A percentile compares a stretch with the other conserved stretches of the same genome.
Conservation (phyloP, 202 grass and related monocot genomes). For the Eragrostis tef region DNA sequence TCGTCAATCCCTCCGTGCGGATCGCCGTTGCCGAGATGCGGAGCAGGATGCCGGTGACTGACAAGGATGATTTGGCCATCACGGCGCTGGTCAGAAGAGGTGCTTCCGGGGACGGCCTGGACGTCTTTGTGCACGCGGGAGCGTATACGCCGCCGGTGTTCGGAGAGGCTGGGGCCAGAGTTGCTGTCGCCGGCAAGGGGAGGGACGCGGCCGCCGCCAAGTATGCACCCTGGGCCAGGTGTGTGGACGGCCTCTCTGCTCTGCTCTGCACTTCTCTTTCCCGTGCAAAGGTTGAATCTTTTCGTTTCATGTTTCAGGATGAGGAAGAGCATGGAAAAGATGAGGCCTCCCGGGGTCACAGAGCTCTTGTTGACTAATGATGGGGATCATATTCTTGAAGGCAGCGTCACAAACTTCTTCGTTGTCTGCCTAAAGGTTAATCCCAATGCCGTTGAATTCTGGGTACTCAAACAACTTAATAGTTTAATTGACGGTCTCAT, state of each 20-base stretch:
- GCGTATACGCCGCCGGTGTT: slow-evolving; percentile 61
- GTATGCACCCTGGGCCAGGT: slow-evolving; percentile 75
- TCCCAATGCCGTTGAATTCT: slow-evolving; percentile 12
- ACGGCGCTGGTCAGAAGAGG: slow-evolving; percentile 60
- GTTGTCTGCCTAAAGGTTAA: slow-evolving; percentile 61
- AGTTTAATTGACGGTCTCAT: slow-evolving; percentile 3
- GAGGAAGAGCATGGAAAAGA: slow-evolving; percentile 78
- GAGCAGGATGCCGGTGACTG: not conserved
- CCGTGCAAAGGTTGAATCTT: not conserved
- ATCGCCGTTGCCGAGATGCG: slow-evolving; percentile 50
- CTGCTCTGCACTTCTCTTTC: not conserved
- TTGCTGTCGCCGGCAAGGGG: slow-evolving; percentile 66
- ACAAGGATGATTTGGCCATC: slow-evolving; percentile 54
- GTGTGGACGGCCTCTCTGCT: not conserved
- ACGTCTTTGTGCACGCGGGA: slow-evolving; percentile 67
- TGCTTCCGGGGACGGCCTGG: slow-evolving; percentile 18
- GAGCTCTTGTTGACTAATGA: slow-evolving; percentile 76
- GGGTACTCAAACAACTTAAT: no score
- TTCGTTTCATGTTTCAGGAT: slow-evolving; percentile 43
- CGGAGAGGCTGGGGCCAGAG: slow-evolving; percentile 51
- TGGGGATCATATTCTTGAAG: slow-evolving; percentile 81
- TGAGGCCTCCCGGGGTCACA: slow-evolving; percentile 70
- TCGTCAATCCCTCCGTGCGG: slow-evolving; percentile 56
- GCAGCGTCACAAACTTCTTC: slow-evolving; percentile 71
- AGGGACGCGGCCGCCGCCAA: slow-evolving; percentile 67